phyloP scores from a whole-genome alignment of 495 filamentous ascomycete genomes.

The Annulohypoxylon stygium region DNA sequence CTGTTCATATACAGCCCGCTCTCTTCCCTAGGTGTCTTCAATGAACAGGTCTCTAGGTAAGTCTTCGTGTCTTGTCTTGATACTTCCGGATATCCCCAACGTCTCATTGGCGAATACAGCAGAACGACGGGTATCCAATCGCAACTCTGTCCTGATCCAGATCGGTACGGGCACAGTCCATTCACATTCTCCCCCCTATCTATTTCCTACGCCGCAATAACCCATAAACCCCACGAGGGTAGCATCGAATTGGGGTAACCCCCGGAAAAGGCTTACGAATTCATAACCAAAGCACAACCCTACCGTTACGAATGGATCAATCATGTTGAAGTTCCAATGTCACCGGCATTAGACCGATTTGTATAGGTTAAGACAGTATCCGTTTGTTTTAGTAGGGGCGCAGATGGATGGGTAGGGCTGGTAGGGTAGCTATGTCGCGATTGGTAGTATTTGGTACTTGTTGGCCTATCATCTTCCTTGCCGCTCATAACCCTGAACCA shows the following conservation, averaged over 20 bases:
- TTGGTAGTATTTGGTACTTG: constrained; percentile 8
- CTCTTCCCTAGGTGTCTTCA: not conserved
- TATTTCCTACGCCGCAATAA: not conserved
- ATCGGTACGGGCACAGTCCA: not conserved
- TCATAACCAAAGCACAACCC: constrained; percentile 21
- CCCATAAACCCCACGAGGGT: constrained; percentile 26
- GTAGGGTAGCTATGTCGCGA: constrained; percentile 21
- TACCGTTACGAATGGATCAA: constrained; percentile 33
- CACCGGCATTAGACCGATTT: constrained; percentile 26
- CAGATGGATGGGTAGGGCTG: constrained; percentile 22
- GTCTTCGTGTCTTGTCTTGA: not conserved
- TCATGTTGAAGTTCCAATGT: constrained; percentile 22
- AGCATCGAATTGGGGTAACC: constrained; percentile 29
- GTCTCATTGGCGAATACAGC: not conserved
- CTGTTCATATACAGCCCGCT: not conserved
- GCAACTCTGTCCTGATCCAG: constrained; percentile 27
- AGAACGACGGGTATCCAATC: constrained; percentile 25
- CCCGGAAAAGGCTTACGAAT: constrained; percentile 43
- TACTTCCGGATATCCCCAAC: not conserved
- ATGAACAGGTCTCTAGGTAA: not conserved
- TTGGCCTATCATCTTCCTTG: constrained; percentile 30
- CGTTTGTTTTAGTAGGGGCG: constrained; percentile 18
- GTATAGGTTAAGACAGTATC: constrained; percentile 37
- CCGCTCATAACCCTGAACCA: constrained; percentile 29
- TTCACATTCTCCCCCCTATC: not conserved